These are phyloP conservation scores for Kazachstania africana DNA, from an alignment of 805 yeast genomes.

Conservation along the genomic window DNA sequence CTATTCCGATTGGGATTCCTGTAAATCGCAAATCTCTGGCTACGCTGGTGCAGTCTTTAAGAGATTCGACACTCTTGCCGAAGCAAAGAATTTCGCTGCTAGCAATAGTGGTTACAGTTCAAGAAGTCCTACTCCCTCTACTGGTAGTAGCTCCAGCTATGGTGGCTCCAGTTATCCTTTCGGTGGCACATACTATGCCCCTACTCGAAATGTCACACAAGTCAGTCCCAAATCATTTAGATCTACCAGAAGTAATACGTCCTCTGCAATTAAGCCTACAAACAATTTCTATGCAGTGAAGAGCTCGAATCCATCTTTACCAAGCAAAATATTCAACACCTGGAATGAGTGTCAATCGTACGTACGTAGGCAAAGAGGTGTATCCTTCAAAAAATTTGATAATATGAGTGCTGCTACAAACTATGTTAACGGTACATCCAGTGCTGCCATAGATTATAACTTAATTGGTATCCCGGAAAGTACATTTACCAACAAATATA, in stretches of 20 bases:
- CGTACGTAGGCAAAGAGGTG: constrained; percentile 26
- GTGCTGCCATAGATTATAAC: constrained; percentile 9
- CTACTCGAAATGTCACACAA: not conserved
- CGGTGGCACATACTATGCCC: not conserved
- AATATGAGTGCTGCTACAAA: constrained; percentile 24
- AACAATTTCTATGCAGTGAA: constrained; percentile 25
- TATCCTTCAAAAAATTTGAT: constrained; percentile 33
- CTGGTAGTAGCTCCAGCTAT: not conserved
- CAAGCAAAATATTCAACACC: constrained; percentile 17
- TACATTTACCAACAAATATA: constrained; percentile 8
- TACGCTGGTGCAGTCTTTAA: constrained; percentile 45
- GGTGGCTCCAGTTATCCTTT: not conserved
- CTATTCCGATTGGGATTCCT: constrained; percentile 47
- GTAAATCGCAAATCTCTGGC: constrained; percentile 42
- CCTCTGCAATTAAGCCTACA: not conserved
- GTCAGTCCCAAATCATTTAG: not conserved
- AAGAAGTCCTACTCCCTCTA: not conserved
- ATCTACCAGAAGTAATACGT: not conserved
- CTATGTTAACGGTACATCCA: constrained; percentile 16
- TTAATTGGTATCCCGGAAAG: constrained; percentile 9
- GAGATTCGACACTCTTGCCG: constrained; percentile 36
- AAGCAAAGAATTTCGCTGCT: constrained; percentile 35
- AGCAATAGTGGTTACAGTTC: constrained; percentile 3
- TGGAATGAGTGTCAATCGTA: constrained; percentile 27
- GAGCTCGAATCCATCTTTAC: constrained; percentile 17